Conservation (phyloP, 2,329 filamentous ascomycete genomes). For the Moelleriella libera region DNA sequence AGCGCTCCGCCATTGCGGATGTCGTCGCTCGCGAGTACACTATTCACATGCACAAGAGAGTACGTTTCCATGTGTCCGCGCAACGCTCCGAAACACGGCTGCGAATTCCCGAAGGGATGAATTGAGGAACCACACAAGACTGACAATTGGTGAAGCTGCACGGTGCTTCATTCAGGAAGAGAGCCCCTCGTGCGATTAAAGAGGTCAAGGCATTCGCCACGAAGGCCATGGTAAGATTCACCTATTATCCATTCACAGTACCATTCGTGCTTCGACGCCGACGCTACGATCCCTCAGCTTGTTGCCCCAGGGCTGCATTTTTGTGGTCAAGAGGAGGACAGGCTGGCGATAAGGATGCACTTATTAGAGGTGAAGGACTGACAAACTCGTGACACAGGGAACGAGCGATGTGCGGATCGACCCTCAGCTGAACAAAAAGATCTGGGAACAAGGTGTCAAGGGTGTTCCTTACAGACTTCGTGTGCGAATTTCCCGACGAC, state of each 20-base stretch:
- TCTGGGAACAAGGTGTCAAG: conserved; percentile 99
- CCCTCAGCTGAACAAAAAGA: conserved; percentile 99
- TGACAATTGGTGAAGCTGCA: conserved; percentile 54
- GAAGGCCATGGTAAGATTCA: conserved; percentile 78
- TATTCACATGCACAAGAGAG: conserved; percentile 98
- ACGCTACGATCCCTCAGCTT: too few species aligned
- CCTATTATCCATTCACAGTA: background rate
- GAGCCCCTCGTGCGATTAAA: conserved; percentile 96
- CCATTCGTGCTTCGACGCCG: background rate
- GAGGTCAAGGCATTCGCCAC: conserved; percentile 93
- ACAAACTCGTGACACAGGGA: conserved; percentile 42
- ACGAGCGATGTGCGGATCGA: conserved; percentile 95
- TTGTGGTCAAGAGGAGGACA: too few species aligned
- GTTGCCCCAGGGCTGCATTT: too few species aligned
- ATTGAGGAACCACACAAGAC: conserved; percentile 2
- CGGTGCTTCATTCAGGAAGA: conserved; percentile 98
- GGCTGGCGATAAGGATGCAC: too few species aligned
- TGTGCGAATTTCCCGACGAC: conserved; percentile 96
- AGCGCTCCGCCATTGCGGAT: conserved; percentile 94
- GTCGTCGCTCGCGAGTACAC: conserved; percentile 99
- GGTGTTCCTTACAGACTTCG: conserved; percentile 95
- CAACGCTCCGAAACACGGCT: background rate
- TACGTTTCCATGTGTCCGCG: conserved; percentile 14
- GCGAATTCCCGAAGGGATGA: background rate
- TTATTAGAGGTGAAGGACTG: background rate